These are phyloP conservation scores for Trypanosoma scelopori DNA, from an alignment of 208 protist species.

Conservation along the genomic window DNA sequence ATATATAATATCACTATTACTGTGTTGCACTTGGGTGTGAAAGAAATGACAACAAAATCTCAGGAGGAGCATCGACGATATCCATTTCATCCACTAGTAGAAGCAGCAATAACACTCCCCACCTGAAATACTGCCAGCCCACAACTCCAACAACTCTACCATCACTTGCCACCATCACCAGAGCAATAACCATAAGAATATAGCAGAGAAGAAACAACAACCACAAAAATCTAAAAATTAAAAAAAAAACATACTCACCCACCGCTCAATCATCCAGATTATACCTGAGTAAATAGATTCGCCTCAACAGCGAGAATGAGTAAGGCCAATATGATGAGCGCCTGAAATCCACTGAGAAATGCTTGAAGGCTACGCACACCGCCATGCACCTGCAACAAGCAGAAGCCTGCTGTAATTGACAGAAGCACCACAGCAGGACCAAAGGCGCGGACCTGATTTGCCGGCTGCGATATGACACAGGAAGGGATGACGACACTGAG, in stretches of 20 bases:
- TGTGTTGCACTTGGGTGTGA: neutral
- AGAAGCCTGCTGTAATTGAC: slow-evolving; percentile 33
- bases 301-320: slow-evolving; percentile 19
- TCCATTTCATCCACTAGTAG: too few species aligned
- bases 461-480: slow-evolving; percentile 31
- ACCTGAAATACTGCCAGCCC: too few species aligned
- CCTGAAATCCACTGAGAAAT: slow-evolving; percentile 24
- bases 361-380: neutral
- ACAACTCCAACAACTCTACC: too few species aligned
- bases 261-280: too few species aligned
- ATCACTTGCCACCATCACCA: too few species aligned
- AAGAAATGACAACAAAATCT: slow-evolving; percentile 6
- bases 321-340: slow-evolving; percentile 13
- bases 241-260: neutral
- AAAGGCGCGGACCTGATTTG: slow-evolving; percentile 53
- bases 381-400: slow-evolving; percentile 30
- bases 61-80: too few species aligned
- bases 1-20: too few species aligned
- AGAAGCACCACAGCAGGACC: slow-evolving; percentile 34
- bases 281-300: slow-evolving; percentile 3
- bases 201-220: neutral
- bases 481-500: slow-evolving; percentile 29
- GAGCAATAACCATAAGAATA: too few species aligned
- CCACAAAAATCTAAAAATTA: neutral
- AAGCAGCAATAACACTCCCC: too few species aligned